Evolutionary conservation across 1,139 yeast species (phyloP).

Genomic region (Pichia sp.): DNA sequence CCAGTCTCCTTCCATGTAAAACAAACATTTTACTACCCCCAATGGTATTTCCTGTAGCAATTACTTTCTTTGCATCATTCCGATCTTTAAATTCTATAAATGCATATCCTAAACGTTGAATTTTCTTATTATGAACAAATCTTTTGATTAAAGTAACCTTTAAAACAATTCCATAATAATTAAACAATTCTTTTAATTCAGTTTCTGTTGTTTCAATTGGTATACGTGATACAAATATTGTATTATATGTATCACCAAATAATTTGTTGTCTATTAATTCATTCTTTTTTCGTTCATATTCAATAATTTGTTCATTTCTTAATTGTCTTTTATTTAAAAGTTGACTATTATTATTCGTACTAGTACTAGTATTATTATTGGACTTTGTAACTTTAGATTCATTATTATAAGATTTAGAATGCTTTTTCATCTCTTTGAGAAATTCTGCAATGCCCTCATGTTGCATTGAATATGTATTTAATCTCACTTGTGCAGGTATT

Average conservation of each 20-base stretch:
- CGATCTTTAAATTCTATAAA: conserved; percentile 67
- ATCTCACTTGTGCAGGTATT: too few species aligned
- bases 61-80: conserved; percentile 52
- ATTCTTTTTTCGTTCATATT: conserved; percentile 4
- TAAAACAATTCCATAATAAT: neutral
- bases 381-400: too few species aligned
- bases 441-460: too few species aligned
- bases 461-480: too few species aligned
- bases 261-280: neutral
- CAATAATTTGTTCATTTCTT: conserved; percentile 5
- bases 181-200: conserved; percentile 45
- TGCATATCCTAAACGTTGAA: conserved; percentile 70
- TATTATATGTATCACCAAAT: conserved; percentile 67
- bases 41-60: conserved; percentile 49
- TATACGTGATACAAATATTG: conserved; percentile 55
- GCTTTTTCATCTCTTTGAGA: too few species aligned
- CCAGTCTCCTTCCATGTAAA: conserved; percentile 39
- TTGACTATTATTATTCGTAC: too few species aligned
- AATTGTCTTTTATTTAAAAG: too few species aligned
- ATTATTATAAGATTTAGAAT: too few species aligned
- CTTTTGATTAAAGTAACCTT: neutral
- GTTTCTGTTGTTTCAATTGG: conserved; percentile 47
- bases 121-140: conserved; percentile 23
- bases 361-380: too few species aligned
- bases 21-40: conserved; percentile 5